These are phyloP conservation scores for Arxiozyma slooffiae DNA, from an alignment of 1,139 yeast species.

Conservation along the genomic window DNA sequence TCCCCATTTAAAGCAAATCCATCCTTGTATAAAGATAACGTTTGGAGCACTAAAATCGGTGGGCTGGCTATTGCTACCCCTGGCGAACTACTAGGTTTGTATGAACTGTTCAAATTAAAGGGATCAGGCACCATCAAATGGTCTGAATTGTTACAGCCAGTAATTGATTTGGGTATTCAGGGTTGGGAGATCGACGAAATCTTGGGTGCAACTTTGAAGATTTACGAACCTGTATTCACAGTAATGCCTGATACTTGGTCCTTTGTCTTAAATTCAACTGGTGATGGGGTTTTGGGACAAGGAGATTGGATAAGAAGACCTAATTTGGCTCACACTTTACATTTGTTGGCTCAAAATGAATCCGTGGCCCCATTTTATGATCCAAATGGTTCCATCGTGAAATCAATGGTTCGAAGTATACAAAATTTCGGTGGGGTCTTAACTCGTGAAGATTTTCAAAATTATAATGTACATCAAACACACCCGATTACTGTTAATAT, in stretches of 20 bases:
- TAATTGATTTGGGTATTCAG: constrained; percentile 49
- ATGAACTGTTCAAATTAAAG: constrained; percentile 47
- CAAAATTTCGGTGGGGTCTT: constrained; percentile 52
- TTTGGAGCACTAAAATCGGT: constrained; percentile 50
- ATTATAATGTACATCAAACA: constrained; percentile 47
- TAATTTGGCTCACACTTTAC: constrained; percentile 55
- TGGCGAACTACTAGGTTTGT: constrained; percentile 79
- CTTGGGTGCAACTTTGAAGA: constrained; percentile 37
- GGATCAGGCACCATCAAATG: constrained; percentile 67
- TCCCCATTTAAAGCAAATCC: constrained; percentile 60
- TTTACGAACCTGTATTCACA: constrained; percentile 32
- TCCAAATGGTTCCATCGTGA: constrained; percentile 63
- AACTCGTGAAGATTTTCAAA: constrained; percentile 50
- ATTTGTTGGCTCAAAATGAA: constrained; percentile 62
- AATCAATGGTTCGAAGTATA: constrained; percentile 41
- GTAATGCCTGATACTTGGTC: constrained; percentile 41
- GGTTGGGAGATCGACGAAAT: constrained; percentile 58
- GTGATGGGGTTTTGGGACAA: constrained; percentile 31
- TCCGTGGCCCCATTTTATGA: constrained; percentile 72
- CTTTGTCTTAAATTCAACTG: constrained; percentile 37
- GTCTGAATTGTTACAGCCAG: constrained; percentile 70
- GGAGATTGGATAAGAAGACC: constrained; percentile 60
- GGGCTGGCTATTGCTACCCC: constrained; percentile 84
- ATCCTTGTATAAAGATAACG: constrained; percentile 53
- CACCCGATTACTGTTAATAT: constrained; percentile 42